Conservation (phyloP, 495 filamentous ascomycete species). For the Viridothelium virens region DNA sequence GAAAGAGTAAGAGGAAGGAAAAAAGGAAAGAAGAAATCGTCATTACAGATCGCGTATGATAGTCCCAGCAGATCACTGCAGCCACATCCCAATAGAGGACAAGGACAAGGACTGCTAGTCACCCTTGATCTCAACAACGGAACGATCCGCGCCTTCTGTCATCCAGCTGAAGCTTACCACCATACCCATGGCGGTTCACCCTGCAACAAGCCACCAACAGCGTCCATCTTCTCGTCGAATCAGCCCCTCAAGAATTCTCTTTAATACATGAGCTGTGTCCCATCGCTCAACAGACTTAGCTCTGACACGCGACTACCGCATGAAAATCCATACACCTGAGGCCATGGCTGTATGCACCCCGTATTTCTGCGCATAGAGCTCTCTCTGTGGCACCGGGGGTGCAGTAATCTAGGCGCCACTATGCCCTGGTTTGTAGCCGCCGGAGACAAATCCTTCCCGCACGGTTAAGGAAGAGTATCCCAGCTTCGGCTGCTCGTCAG, state of each 20-base stretch:
- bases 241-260: not conserved
- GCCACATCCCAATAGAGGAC: too few species aligned
- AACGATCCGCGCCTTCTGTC: not conserved
- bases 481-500: not conserved
- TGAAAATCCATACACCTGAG: too few species aligned
- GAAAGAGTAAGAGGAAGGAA: too few species aligned
- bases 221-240: not conserved
- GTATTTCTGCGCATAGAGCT: not conserved
- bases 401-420: not conserved
- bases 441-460: not conserved
- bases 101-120: too few species aligned
- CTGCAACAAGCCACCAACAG: conserved; percentile 5
- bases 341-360: not conserved
- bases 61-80: too few species aligned
- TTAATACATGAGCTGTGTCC: too few species aligned
- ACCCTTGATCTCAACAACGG: not conserved
- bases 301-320: too few species aligned
- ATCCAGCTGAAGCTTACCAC: not conserved
- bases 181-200: not conserved
- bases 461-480: not conserved
- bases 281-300: too few species aligned
- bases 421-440: not conserved
- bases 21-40: too few species aligned
- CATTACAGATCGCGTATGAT: too few species aligned
- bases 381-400: not conserved